Base-by-base conservation (phyloP, 2,329 filamentous ascomycete genomes). In the Microdochium paspali region DNA sequence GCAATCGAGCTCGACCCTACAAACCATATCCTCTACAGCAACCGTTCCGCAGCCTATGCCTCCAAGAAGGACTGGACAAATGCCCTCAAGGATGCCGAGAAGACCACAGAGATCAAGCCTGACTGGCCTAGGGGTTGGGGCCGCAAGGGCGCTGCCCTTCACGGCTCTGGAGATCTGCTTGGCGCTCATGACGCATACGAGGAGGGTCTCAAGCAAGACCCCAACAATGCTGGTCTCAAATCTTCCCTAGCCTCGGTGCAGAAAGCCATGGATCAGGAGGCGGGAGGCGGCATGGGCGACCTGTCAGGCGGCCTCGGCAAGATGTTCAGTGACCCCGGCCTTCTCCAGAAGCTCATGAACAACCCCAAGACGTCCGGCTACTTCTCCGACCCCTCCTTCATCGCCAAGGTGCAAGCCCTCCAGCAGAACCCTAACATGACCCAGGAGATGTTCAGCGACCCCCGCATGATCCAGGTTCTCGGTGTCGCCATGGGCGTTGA, bases 71-170 rank as follows among this genome's bases (percentile, higher is more conserved):
- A 97, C 50, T 98, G 87, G 76, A 74, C 86, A 53, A 79, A 85
- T 56, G 93, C 93, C 20, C 73, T 97, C 24, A 77, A 85, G 53
- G 93, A 98, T 75, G 93, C 93, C 49, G 84, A 84, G 63, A 96
- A 96, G 77, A 93, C 89, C 3, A 94, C 86, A 47, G 81, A 95
- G 69, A 74, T 98, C 66, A 97, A 98, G 76, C 86, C 91, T 12
- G 93, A 97, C 74, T 98, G 93, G 93, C 83, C 89, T 50, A 97
- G 97, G 72, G 93, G 93, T 55, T 96, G 89, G 85, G 85, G 87
- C 50, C 84, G 93, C 51, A 96, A 96, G 67, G 93, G 91, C 55
- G 85, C 90, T 53, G 93, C 93, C 48, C 76, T 90, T 28, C 93
- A 95, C 66, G 93, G 93, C 43, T 73, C 84, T 50, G 88, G 90